These are phyloP conservation scores for Penicillium sp. DNA, from an alignment of 2,329 filamentous ascomycete genomes.

Conservation along the genomic window DNA sequence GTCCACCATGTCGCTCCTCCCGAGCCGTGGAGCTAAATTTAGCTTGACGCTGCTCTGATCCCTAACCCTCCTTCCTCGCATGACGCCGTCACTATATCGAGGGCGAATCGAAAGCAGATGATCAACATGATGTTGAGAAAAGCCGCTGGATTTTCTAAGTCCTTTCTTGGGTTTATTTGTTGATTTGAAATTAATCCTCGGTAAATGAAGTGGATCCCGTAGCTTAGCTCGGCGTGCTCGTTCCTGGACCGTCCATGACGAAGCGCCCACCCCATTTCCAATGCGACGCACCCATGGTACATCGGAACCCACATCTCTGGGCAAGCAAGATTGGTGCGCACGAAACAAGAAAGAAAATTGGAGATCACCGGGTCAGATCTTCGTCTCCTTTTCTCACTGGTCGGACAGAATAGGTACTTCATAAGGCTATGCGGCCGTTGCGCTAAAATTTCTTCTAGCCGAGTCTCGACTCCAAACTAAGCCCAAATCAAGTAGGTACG, in stretches of 20 bases:
- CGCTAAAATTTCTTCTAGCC: slow-evolving; percentile 6
- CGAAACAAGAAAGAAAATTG: slow-evolving; percentile 1
- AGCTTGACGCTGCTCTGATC: neutral
- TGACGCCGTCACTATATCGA: neutral
- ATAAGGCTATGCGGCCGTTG: slow-evolving; percentile 1
- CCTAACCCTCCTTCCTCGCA: neutral
- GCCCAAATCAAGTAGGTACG: neutral
- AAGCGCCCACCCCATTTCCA: slow-evolving; percentile 1
- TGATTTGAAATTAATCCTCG: neutral
- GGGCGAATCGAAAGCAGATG: neutral
- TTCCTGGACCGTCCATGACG: neutral
- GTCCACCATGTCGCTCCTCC: neutral
- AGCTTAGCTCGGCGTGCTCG: neutral
- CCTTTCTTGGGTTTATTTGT: neutral
- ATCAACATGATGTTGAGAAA: neutral
- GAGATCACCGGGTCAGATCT: neutral
- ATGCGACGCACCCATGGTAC: neutral
- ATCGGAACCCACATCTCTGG: neutral
- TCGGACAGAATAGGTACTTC: neutral
- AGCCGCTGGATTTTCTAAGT: neutral
- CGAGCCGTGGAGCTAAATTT: neutral
- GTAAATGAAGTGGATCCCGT: neutral
- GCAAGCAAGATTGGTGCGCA: neutral
- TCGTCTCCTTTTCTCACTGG: neutral
- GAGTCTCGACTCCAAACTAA: neutral